Evolutionary conservation across 2,329 filamentous ascomycete species (phyloP), one percentile per base, ranked within the genome.

Genomic region (Bipolaris zeicola): DNA sequence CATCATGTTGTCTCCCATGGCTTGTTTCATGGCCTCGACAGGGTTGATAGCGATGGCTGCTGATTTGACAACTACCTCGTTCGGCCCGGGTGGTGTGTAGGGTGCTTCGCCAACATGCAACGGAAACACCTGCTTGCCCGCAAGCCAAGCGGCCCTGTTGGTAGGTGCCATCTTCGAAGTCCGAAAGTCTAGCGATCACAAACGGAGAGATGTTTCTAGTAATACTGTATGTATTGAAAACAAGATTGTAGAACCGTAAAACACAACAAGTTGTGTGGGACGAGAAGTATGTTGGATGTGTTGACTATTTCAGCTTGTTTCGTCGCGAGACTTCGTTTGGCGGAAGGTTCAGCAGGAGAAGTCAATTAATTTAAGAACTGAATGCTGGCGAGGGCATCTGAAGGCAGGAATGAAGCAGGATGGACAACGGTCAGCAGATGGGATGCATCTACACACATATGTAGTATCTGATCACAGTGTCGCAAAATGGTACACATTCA

Each of bases 11-110:
- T 55, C 58, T 6, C 66, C 64, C 20, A 60, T 42, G 13, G 55
- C 58, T 50, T 78, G 76, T 11, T 76, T 55, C 26, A 70, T 77
- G 71, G 76, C 76, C 61, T 81, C 79, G 16, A 80, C 68, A 0
- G 76, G 75, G 56, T 80, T 80, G 51, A 81, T 72, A 1, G 77
- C 78, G 1, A 79, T 61, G 14, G 76, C 77, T 7, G 57, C 52
- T 36, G 76, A 76, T 43, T 75, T 74, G 41, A 81, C 66, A 6
- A 78, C 68, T 22, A 82, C 66, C 53, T 81, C 69, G 16, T 72
- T 69, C 0, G 67, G 57, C 0, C 69, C 71, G 0, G 79, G 74
- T 13, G 64, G 51, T 0, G 71, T 73, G 42, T 74, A 76, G 1
- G 77, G 74, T 3, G 77, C 78, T 5, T 71, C 62, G 0, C 65